These are phyloP conservation scores for Suillus decipiens DNA, from an alignment of 768 basidiomycete genomes.

Conservation along the genomic window DNA sequence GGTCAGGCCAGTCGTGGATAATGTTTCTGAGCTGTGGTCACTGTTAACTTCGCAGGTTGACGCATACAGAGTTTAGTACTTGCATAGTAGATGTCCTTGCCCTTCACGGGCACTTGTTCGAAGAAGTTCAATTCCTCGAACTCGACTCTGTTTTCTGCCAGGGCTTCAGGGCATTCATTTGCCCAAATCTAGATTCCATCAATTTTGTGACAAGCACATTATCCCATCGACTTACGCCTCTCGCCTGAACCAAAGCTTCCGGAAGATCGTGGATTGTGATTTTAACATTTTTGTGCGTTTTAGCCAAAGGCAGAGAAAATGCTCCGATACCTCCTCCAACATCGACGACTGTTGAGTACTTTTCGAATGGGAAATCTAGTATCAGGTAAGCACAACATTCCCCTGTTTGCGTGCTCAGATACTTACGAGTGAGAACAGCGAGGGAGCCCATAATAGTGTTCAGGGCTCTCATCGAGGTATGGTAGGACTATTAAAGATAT, in stretches of 20 bases:
- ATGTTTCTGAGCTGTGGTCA: conserved; percentile 22
- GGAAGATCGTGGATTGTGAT: conserved; percentile 36
- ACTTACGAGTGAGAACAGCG: conserved; percentile 25
- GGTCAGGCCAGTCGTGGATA: conserved; percentile 37
- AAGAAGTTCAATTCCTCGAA: conserved; percentile 36
- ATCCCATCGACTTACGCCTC: conserved; percentile 10
- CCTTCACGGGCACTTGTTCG: conserved; percentile 26
- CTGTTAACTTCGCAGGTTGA: not conserved
- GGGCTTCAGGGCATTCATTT: conserved; percentile 25
- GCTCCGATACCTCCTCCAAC: conserved; percentile 38
- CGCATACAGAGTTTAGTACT: conserved; percentile 8
- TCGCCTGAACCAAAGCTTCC: conserved; percentile 24
- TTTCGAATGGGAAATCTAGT: conserved; percentile 35
- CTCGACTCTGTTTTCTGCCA: conserved; percentile 27
- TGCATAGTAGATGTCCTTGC: conserved; percentile 36
- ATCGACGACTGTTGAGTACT: conserved; percentile 33
- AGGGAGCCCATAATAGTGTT: conserved; percentile 26
- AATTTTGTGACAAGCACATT: not conserved
- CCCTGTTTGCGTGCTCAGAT: not conserved
- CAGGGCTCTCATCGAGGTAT: conserved; percentile 27
- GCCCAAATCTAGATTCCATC: conserved; percentile 24
- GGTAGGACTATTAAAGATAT: conserved; percentile 19
- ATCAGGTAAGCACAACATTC: not conserved
- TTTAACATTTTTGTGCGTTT: conserved; percentile 30
- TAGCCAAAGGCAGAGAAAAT: conserved; percentile 31